Base-by-base conservation (phyloP, 768 basidiomycete genomes). In the Cystoderma amianthinum region DNA sequence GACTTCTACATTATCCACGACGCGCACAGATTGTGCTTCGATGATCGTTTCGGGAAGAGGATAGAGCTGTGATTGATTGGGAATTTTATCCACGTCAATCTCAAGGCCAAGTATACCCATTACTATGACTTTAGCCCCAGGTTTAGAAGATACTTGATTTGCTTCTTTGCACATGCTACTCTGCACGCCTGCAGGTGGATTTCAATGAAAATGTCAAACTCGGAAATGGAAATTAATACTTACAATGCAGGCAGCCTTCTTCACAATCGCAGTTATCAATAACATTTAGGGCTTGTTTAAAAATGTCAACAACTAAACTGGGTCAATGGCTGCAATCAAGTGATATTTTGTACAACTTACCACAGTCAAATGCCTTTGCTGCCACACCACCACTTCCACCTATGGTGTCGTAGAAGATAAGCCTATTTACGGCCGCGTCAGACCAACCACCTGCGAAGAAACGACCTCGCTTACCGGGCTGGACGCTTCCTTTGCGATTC, bases 361-460 rank as follows among this genome's bases (percentile, higher is more conserved):
- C 74, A 49, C 87, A 79, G 51, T 93, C 92, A 52, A 92, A 92
- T 2, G 85, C 88, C 52, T 82, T 88, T 2, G 78, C 74, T 21
- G 85, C 76, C 4, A 85, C 67, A 0, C 86, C 84, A 13, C 84
- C 82, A n/a, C 70, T 72, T 50, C 75, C 78, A 1, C 82, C 85
- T 6, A 76, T 64, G 15, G 69, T 58, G 45, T 93, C 91, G 50
- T 87, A 92, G 51, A 94, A 85, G 28, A 93, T 80, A 16, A 95
- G 61, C 47, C 89, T 89, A 44, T 16, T n/a, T 19, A 40, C 36
- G 34, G 36, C 9, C 7, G 46, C 28, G 40, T n/a, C n/a, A n/a
- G n/a, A n/a, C n/a, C n/a, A n/a, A n/a, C 42, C 5, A 32, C 5
- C 19, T 5, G 46, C 54, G 37, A 38, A 13, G 21, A 20, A 13